Evolutionary conservation across 768 basidiomycete species (phyloP), one percentile per base, ranked within the genome.

Genomic region (Lactifluus pinguis): DNA sequence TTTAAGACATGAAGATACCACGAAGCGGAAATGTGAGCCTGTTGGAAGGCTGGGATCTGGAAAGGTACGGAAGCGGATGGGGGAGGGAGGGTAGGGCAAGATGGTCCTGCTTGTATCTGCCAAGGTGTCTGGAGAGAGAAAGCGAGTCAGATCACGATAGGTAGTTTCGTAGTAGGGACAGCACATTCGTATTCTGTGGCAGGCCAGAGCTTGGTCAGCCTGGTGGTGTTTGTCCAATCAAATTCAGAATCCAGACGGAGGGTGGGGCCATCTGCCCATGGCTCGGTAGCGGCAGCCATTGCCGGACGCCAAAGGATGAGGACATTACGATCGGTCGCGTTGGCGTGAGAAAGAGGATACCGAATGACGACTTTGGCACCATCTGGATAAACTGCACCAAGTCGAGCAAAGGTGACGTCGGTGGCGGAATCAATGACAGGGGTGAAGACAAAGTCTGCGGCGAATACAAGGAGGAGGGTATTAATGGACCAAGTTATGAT

Each of bases 351-450:
- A 19, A 69, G 66, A 1, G 87, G 86, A 68, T 83, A 79, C 42
- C 89, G 83, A 29, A 84, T 79, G 39, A 79, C 72, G 47, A 90
- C 75, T 69, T 87, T 89, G 61, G 75, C 84, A 48, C 75, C 73
- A 66, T 83, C 80, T 4, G 83, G 81, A 64, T 83, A 80, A 58
- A 90, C 78, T 3, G 86, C 86, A 15, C 89, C 89, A 57, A 89
- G 74, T 53, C 89, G 80, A 3, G 83, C 81, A 70, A 86, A 92
- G 13, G 75, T 72, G 61, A 88, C 79, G 67, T 80, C 77, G 9
- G 71, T 42, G 15, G 83, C 82, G 49, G 79, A 67, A 68, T 83
- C 81, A 57, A 83, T 68, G 65, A 80, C 76, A 4, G 89, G 87
- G 1, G 80, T 75, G 21, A 75, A 64, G 50, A 79, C 72, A 63